phyloP scores from a whole-genome alignment of 495 filamentous ascomycete genomes.

The Hypoxylon trugodes region DNA sequence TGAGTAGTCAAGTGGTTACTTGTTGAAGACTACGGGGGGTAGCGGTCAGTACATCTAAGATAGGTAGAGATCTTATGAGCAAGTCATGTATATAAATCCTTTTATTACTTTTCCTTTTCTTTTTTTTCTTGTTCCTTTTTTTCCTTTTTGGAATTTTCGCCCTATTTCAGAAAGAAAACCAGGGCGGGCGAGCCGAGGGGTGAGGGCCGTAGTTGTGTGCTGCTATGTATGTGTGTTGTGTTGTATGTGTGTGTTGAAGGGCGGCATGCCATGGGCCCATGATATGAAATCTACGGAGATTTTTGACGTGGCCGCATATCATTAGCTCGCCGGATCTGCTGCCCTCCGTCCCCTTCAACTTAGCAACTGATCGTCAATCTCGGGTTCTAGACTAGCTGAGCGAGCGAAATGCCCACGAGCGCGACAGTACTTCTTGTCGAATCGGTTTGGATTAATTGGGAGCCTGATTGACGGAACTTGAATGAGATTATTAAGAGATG shows the following conservation, averaged over 20 bases:
- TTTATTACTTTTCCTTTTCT: neutral
- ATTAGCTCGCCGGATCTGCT: conserved; percentile 44
- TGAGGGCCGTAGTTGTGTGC: neutral
- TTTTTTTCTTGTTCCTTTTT: conserved; percentile 5
- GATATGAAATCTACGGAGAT: conserved; percentile 44
- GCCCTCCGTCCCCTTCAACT: conserved; percentile 39
- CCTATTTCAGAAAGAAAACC: neutral
- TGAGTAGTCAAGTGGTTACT: conserved; percentile 36
- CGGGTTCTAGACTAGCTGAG: conserved; percentile 36
- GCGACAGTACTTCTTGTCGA: no score
- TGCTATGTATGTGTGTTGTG: no score
- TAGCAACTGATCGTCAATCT: conserved; percentile 39
- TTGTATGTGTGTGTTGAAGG: conserved; percentile 30
- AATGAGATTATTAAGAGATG: no score
- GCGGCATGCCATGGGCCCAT: conserved; percentile 42
- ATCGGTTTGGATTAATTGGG: no score
- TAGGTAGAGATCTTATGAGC: conserved; percentile 9
- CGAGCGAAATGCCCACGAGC: conserved; percentile 15
- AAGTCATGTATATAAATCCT: conserved; percentile 14
- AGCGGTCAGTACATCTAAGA: conserved; percentile 8
- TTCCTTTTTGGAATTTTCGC: neutral
- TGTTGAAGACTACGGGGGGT: no score
- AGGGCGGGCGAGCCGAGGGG: no score
- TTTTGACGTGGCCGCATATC: conserved; percentile 50
- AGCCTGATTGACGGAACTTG: no score